These are phyloP conservation scores for Dryas integrifolia DNA, from an alignment of 331 rosid species.

Conservation along the genomic window DNA sequence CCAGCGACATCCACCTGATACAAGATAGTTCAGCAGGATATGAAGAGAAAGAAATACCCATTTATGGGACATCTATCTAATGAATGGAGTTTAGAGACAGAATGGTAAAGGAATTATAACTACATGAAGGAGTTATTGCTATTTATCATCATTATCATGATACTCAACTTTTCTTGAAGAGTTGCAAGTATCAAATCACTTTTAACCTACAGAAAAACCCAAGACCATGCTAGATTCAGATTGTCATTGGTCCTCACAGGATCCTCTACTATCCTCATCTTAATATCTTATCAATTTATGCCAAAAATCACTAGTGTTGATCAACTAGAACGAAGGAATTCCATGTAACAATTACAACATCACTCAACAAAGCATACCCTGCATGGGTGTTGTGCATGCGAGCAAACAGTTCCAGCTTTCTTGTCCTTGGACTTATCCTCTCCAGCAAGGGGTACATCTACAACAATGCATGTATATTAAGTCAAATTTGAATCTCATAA, in stretches of 20 bases:
- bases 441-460: slow-evolving; percentile 98
- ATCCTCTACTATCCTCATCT: background rate
- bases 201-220: background rate
- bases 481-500: slow-evolving; percentile 2
- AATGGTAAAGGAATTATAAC: background rate
- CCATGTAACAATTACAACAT: background rate
- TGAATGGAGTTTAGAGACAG: background rate
- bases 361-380: slow-evolving; percentile 55
- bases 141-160: background rate
- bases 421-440: slow-evolving; percentile 96
- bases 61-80: background rate
- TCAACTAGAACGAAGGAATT: background rate
- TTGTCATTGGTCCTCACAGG: background rate
- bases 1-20: slow-evolving; percentile 96
- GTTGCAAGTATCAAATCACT: background rate
- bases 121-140: background rate
- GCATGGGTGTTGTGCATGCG: slow-evolving; percentile 99
- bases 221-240: background rate
- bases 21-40: slow-evolving; percentile 5
- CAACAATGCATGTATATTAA: slow-evolving; percentile 19
- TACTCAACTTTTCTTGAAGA: background rate
- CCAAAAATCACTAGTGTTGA: background rate
- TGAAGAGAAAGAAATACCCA: background rate
- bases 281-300: background rate
- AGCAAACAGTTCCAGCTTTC: slow-evolving; percentile 92